Base-by-base conservation (phyloP, 2,329 filamentous ascomycete species). In the Microdochium trichocladiopsis region DNA sequence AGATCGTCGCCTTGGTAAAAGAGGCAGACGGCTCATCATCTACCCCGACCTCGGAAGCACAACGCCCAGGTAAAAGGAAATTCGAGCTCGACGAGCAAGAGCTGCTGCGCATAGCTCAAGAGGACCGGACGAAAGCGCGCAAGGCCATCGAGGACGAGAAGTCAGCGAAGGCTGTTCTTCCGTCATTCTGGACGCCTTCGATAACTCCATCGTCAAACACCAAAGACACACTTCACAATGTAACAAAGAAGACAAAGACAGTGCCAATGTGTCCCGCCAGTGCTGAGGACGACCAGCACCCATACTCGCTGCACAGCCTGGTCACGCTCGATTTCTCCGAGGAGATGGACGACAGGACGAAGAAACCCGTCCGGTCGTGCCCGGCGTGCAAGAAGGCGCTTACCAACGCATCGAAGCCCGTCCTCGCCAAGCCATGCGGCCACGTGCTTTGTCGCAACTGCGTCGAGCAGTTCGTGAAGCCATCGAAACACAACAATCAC, bases 121-220 rank as follows among this genome's bases (percentile, higher is more conserved):
- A 86, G 53, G 90, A 95, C 64, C 80, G 83, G 55, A 75, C 79
- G 31, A 87, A 86, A 63, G 82, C 87, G 22, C 83, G 86, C 61
- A 83, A 78, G 55, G 82, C 83, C 21, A 78, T 94, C 53, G 83
- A 89, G 50, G 80, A 82, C 43, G 89, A 95, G 66, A 88, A 86
- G 73, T 79, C 83, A 2, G 75, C 79, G 9, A 88, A 87, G 68
- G 79, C 82, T 1, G 78, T 79, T 16, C 72, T 96, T 0, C 89
- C 90, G 0, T 95, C 90, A 0, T 97, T 97, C 71, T 97, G 93
- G 94, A 87, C 93, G 1, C 93, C 91, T 0, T 89, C 87, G 0
- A 80, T 93, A 53, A 95, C 88, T 0, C 90, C 90, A 1, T 76
- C 77, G 0, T 80, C 81, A 47, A 82, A 84, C 53, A 79, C 77